Evolutionary conservation across 83 land plant species (phyloP).

Genomic region (Picea abies): DNA sequence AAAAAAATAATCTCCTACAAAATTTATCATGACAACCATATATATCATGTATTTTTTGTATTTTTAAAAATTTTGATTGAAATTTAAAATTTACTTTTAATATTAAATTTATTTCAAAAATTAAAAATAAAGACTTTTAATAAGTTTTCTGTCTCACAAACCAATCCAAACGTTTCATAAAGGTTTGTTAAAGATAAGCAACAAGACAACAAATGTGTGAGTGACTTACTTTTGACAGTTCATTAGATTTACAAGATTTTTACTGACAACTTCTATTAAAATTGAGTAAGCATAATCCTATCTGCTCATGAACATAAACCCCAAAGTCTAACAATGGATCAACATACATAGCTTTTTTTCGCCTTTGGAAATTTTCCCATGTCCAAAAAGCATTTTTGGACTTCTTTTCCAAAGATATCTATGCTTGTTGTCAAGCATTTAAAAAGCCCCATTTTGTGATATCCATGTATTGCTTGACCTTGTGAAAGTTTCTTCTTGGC

Average conservation of each 20-base stretch:
- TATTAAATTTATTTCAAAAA: too few species aligned
- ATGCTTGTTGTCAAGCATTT: constrained; percentile 46
- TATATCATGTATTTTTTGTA: too few species aligned
- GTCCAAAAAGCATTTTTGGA: constrained; percentile 25
- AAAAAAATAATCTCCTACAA: too few species aligned
- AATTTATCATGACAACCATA: too few species aligned
- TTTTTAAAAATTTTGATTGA: too few species aligned
- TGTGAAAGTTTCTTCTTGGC: constrained; percentile 7
- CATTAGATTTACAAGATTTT: constrained; percentile 36
- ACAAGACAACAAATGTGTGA: too few species aligned
- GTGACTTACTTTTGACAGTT: neutral
- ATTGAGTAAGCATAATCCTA: constrained; percentile 49
- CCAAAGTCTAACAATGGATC: constrained; percentile 7
- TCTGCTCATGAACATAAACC: constrained; percentile 42
- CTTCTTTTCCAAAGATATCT: constrained; percentile 20
- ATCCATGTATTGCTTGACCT: neutral
- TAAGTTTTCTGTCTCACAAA: constrained; percentile 34
- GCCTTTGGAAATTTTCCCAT: too few species aligned
- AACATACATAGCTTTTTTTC: too few species aligned
- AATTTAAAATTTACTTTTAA: too few species aligned
- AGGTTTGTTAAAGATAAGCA: too few species aligned
- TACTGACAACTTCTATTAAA: constrained; percentile 49
- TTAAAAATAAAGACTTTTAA: too few species aligned
- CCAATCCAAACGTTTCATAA: neutral
- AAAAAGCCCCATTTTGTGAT: constrained; percentile 15